These are phyloP conservation scores for Phalaenopsis hybrid DNA, from an alignment of 116 monocot species.

Conservation along the genomic window DNA sequence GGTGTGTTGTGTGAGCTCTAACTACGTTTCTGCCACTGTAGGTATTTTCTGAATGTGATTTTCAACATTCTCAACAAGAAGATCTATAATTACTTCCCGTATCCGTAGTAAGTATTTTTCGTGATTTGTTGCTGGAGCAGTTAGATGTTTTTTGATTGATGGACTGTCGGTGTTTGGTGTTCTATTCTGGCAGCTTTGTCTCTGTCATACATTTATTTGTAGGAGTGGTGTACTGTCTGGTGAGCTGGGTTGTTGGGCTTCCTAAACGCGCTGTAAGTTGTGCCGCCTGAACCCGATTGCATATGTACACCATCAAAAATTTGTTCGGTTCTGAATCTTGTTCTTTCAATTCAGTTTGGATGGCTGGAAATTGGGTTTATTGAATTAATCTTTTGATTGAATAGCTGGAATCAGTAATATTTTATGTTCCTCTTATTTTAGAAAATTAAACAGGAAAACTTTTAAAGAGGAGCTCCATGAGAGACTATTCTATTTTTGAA, in stretches of 20 bases:
- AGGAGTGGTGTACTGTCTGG: slow-evolving; percentile 83
- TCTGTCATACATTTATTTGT: slow-evolving; percentile 77
- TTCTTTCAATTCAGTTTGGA: background rate
- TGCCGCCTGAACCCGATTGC: background rate
- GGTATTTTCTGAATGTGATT: slow-evolving; percentile 98
- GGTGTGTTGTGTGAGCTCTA: background rate
- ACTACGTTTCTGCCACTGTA: slow-evolving; percentile 22
- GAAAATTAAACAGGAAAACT: no score
- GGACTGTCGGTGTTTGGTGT: slow-evolving; percentile 5
- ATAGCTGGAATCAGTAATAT: background rate
- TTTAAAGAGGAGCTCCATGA: no score
- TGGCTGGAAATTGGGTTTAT: background rate
- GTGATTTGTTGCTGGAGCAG: background rate
- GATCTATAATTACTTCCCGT: slow-evolving; percentile 98
- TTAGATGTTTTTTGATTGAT: background rate
- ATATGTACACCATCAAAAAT: background rate
- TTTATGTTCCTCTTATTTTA: no score
- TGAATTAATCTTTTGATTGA: no score
- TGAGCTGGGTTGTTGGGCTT: slow-evolving; percentile 89
- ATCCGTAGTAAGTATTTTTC: slow-evolving; percentile 74
- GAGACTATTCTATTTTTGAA: no score
- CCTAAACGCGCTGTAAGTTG: slow-evolving; percentile 95
- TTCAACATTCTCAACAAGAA: slow-evolving; percentile 99
- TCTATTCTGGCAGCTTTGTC: slow-evolving; percentile 48
- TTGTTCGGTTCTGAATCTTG: background rate